Conservation (phyloP, 192 early-diverging fungal species). For the Glomus cerebriforme region DNA sequence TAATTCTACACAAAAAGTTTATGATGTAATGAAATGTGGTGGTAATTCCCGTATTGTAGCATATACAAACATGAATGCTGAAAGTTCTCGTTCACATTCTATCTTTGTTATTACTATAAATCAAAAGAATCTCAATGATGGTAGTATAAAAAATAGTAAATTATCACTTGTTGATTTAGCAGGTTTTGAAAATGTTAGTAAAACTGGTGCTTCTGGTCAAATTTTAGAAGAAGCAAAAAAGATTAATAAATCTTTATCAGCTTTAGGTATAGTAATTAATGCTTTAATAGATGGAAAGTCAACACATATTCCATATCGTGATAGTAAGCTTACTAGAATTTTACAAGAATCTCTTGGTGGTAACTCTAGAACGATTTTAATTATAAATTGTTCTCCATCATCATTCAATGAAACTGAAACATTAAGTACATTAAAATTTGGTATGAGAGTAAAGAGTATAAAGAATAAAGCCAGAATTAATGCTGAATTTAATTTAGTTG, state of each 20-base stretch:
- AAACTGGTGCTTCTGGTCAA: conserved; percentile 98
- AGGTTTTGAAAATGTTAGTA: conserved; percentile 97
- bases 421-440: conserved; percentile 90
- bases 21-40: conserved; percentile 96
- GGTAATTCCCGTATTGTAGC: conserved; percentile 85
- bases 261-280: conserved; percentile 99
- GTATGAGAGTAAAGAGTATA: conserved; percentile 98
- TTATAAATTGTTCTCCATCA: conserved; percentile 98
- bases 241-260: conserved; percentile 98
- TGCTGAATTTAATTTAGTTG: conserved; percentile 89
- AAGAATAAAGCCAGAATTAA: conserved; percentile 99
- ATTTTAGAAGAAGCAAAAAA: conserved; percentile 99
- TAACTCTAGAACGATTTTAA: conserved; percentile 98
- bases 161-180: conserved; percentile 98
- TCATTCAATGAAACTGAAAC: conserved; percentile 98
- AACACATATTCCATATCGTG: conserved; percentile 97
- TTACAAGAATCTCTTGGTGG: conserved; percentile 99
- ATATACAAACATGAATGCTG: conserved; percentile 98
- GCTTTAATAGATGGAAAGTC: conserved; percentile 98
- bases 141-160: conserved; percentile 87
- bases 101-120: conserved; percentile 95
- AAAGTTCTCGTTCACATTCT: conserved; percentile 96
- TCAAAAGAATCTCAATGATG: conserved; percentile 90
- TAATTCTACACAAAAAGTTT: conserved; percentile 92
- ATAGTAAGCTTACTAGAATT: conserved; percentile 98